Conservation (phyloP, 768 basidiomycete species). For the Auriscalpium orientale region DNA sequence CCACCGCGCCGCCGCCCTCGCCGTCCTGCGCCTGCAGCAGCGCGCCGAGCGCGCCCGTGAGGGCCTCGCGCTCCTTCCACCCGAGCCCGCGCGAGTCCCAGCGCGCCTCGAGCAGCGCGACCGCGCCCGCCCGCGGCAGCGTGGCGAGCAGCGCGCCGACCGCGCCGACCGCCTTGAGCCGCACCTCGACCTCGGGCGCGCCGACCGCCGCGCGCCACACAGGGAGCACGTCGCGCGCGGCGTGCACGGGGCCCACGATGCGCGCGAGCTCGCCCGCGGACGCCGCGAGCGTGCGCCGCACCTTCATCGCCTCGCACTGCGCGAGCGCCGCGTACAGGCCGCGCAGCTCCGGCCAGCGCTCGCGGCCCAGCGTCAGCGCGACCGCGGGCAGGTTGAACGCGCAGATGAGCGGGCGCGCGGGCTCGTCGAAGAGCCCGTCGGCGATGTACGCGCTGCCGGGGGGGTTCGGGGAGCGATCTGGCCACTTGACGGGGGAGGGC, state of each 20-base stretch:
- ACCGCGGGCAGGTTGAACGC: conserved; percentile 93
- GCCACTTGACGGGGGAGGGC: conserved; percentile 5
- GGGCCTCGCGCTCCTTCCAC: conserved; percentile 78
- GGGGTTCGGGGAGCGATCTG: background rate
- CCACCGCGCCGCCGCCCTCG: background rate
- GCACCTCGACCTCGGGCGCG: conserved; percentile 59
- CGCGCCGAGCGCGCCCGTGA: conserved; percentile 44
- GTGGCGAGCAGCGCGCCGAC: conserved; percentile 48
- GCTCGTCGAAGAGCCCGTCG: conserved; percentile 41
- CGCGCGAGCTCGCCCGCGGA: conserved; percentile 85
- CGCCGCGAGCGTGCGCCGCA: conserved; percentile 77
- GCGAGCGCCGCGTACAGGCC: conserved; percentile 61
- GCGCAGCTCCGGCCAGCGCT: conserved; percentile 69
- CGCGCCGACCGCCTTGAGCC: conserved; percentile 63
- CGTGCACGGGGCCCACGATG: conserved; percentile 67
- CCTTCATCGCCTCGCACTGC: conserved; percentile 48
- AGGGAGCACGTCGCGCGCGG: conserved; percentile 58
- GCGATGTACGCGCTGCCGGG: background rate
- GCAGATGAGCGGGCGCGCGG: conserved; percentile 67
- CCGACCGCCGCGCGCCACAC: conserved; percentile 61
- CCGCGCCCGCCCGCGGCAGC: conserved; percentile 35
- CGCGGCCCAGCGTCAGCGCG: conserved; percentile 67
- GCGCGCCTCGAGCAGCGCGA: conserved; percentile 37
- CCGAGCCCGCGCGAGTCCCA: conserved; percentile 50
- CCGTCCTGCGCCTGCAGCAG: conserved; percentile 21